These are phyloP conservation scores for Trametes sanguinea DNA, from an alignment of 768 basidiomycete species.

Conservation along the genomic window DNA sequence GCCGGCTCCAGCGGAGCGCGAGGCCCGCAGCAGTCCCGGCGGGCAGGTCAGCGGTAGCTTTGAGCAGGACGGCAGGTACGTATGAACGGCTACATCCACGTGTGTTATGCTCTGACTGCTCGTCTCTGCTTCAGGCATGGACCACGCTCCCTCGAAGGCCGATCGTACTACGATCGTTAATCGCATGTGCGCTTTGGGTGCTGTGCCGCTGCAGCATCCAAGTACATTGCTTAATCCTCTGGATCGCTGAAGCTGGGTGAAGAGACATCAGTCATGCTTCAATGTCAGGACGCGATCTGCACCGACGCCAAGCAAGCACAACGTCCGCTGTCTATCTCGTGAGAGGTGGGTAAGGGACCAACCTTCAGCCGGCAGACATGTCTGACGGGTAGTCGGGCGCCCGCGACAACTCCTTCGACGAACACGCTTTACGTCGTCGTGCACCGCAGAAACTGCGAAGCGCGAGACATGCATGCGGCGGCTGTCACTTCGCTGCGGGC, in stretches of 20 bases:
- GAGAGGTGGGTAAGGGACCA: neutral
- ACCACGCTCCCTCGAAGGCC: neutral
- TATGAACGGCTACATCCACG: constrained; percentile 16
- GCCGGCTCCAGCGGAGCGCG: constrained; percentile 23
- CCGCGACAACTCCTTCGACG: constrained; percentile 3
- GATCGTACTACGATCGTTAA: neutral
- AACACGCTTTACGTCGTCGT: constrained; percentile 8
- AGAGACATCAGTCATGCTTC: neutral
- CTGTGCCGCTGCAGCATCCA: neutral
- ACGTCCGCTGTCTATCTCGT: neutral
- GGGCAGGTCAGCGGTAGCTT: constrained; percentile 8
- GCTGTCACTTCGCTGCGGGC: constrained; percentile 10
- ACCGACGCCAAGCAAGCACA: constrained; percentile 1
- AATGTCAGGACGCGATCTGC: constrained; percentile 4
- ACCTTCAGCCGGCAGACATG: constrained; percentile 2
- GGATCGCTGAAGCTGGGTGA: neutral
- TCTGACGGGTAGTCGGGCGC: constrained; percentile 12
- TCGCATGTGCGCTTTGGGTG: neutral
- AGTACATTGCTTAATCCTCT: neutral
- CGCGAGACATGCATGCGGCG: constrained; percentile 6
- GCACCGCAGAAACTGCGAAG: constrained; percentile 13
- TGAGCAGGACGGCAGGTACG: constrained; percentile 13
- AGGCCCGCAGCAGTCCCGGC: constrained; percentile 17
- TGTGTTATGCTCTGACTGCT: constrained; percentile 1
- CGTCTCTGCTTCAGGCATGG: neutral